phyloP scores from a whole-genome alignment of 306 rosid species.

The Herpetospermum pedunculosum region DNA sequence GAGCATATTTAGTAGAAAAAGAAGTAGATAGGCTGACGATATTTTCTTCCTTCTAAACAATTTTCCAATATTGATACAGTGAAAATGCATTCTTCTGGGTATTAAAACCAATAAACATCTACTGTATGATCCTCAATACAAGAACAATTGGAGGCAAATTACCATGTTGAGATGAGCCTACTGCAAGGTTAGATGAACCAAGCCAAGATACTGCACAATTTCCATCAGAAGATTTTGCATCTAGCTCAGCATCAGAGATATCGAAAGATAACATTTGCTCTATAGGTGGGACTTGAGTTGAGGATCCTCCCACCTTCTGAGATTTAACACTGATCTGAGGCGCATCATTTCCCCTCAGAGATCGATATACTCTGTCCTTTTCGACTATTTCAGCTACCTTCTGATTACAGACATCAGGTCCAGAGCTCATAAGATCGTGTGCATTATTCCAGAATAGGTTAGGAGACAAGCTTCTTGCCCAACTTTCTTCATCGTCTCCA shows the following conservation, averaged over 20 bases:
- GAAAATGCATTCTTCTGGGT: not conserved
- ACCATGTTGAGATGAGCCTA: constrained; percentile 56
- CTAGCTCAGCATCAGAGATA: constrained; percentile 19
- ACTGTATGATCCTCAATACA: not conserved
- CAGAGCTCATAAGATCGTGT: constrained; percentile 55
- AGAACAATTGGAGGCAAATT: constrained; percentile 14
- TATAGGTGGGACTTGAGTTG: constrained; percentile 18
- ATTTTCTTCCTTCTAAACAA: not conserved
- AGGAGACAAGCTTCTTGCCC: constrained; percentile 83
- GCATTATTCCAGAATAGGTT: constrained; percentile 62
- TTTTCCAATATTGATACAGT: not conserved
- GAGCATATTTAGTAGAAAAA: not conserved
- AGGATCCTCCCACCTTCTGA: constrained; percentile 19
- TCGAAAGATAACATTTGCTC: constrained; percentile 19
- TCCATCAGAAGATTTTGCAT: constrained; percentile 10
- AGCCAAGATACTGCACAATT: constrained; percentile 39
- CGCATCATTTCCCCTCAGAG: constrained; percentile 57
- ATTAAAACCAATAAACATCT: not conserved
- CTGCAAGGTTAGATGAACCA: constrained; percentile 62
- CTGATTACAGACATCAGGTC: constrained; percentile 72
- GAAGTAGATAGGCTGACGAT: not conserved
- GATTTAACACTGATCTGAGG: constrained; percentile 54
- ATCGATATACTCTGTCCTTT: constrained; percentile 50
- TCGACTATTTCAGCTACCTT: constrained; percentile 71
- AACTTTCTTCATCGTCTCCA: constrained; percentile 92